A percentile compares a stretch with the other conserved stretches of the same genome.
These are phyloP conservation scores for Erodium trifolium DNA, from an alignment of 441 rosid species.

Conservation along the genomic window DNA sequence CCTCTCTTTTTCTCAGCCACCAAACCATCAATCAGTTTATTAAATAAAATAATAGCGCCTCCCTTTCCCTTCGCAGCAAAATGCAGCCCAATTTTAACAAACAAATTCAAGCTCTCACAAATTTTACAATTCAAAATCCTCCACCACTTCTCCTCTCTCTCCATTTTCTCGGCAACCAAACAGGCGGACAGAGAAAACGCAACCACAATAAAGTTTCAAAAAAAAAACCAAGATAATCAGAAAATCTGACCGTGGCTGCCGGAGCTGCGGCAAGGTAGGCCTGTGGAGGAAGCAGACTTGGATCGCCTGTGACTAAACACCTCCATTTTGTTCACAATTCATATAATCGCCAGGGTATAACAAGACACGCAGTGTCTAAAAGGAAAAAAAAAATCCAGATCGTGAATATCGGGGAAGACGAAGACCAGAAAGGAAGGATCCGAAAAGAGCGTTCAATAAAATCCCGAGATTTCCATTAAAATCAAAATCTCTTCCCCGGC, in stretches of 20 bases:
- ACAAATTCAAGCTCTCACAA: no score
- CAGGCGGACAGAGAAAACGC: background rate
- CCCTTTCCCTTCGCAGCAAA: no score
- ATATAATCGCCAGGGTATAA: background rate
- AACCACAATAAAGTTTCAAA: no score
- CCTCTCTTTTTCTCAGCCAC: constrained; percentile 3
- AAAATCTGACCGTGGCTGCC: constrained; percentile 29
- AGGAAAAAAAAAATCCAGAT: constrained; percentile 17
- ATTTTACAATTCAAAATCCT: background rate
- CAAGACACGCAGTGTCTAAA: background rate
- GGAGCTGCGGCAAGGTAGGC: constrained; percentile 24
- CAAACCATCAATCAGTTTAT: background rate
- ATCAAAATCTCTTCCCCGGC: background rate
- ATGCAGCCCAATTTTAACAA: no score
- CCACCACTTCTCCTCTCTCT: background rate
- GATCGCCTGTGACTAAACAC: constrained; percentile 29
- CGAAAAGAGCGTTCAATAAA: constrained; percentile 15
- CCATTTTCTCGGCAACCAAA: constrained; percentile 15
- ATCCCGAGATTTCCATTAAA: background rate
- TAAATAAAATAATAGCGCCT: no score
- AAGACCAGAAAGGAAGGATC: constrained; percentile 24
- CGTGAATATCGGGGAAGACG: constrained; percentile 22
- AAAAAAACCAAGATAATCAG: background rate
- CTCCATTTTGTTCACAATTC: constrained; percentile 35
- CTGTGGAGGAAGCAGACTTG: constrained; percentile 14